These are phyloP conservation scores for Primulina eburnea DNA, from an alignment of 257 asterid species.

Conservation along the genomic window DNA sequence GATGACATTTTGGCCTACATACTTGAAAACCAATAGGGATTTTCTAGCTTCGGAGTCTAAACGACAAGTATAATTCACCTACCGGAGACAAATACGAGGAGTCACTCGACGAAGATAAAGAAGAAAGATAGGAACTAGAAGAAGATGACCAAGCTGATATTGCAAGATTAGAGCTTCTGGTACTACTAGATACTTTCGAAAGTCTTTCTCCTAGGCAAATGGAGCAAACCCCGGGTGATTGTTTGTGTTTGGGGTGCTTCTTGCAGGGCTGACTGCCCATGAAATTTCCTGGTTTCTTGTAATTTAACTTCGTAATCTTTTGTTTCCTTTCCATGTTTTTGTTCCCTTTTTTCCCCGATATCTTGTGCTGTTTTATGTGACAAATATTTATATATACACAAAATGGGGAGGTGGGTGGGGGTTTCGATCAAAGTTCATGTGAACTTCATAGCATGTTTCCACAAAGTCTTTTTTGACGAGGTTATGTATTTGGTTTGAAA, in stretches of 20 bases:
- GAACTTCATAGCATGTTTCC: constrained; percentile 49
- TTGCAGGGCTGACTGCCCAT: constrained; percentile 39
- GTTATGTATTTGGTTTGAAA: constrained; percentile 25
- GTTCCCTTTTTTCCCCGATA: background rate
- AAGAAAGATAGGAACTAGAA: constrained; percentile 50
- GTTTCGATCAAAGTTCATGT: constrained; percentile 4
- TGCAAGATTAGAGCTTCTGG: constrained; percentile 16
- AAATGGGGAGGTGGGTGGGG: too few relatives aligned
- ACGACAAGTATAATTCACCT: background rate
- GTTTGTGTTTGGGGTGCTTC: constrained; percentile 69
- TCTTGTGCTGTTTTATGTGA: background rate
- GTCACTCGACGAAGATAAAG: constrained; percentile 46
- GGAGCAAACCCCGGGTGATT: constrained; percentile 75
- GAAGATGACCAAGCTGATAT: constrained; percentile 34
- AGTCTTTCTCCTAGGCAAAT: constrained; percentile 62
- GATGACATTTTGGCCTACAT: constrained; percentile 19
- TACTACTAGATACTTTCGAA: constrained; percentile 20
- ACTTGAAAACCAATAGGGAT: constrained; percentile 24
- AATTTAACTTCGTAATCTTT: constrained; percentile 19
- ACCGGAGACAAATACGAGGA: constrained; percentile 60
- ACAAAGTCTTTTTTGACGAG: constrained; percentile 36
- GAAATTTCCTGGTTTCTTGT: constrained; percentile 26
- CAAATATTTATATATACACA: background rate
- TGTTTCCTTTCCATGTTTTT: constrained; percentile 23
- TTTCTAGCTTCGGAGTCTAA: constrained; percentile 1